Conservation (phyloP, 768 basidiomycete species). For the Mycena haematopus region DNA sequence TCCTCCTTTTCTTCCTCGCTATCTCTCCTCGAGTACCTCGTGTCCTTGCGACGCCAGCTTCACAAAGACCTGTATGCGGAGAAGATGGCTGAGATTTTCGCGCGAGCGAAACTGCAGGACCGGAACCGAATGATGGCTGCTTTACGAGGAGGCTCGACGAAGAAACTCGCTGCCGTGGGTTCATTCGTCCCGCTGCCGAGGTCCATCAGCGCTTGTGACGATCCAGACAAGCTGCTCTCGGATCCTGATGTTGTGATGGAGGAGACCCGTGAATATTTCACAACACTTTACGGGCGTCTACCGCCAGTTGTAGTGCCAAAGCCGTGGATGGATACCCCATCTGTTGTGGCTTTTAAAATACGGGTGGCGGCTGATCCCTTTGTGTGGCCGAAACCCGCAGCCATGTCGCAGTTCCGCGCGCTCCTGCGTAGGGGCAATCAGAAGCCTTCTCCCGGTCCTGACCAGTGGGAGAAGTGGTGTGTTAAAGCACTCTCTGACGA, state of each 20-base stretch:
- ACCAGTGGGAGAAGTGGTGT: constrained; percentile 45
- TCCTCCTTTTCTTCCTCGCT: not conserved
- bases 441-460: constrained; percentile 39
- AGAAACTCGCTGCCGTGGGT: constrained; percentile 7
- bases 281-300: constrained; percentile 6
- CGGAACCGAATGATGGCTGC: constrained; percentile 14
- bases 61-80: constrained; percentile 14
- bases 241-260: constrained; percentile 9
- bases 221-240: constrained; percentile 2
- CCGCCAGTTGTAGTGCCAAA: constrained; percentile 1
- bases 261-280: constrained; percentile 15
- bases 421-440: constrained; percentile 37
- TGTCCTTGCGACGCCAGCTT: constrained; percentile 1
- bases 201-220: constrained; percentile 1
- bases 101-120: constrained; percentile 12
- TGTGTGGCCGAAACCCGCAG: constrained; percentile 30
- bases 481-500: constrained; percentile 34
- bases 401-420: constrained; percentile 29
- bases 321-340: constrained; percentile 13
- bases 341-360: constrained; percentile 21
- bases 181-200: constrained; percentile 1
- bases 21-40: constrained; percentile 1
- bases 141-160: constrained; percentile 12
- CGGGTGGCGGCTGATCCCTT: constrained; percentile 32
- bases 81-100: constrained; percentile 6